phyloP scores from a whole-genome alignment of 495 filamentous ascomycete species.

The Recurvomyces mirabilis region DNA sequence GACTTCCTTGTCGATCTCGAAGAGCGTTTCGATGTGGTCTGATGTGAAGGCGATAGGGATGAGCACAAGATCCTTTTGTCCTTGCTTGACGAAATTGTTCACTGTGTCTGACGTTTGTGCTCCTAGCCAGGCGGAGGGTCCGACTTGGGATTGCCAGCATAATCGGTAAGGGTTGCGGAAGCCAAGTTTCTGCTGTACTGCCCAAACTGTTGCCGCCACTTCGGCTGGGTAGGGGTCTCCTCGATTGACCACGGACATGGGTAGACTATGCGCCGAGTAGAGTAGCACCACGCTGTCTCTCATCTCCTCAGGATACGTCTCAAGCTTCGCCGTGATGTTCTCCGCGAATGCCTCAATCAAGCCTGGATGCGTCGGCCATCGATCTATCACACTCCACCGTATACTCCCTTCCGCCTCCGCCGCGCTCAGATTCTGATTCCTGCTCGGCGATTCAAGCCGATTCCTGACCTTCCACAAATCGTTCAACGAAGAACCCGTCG shows the following conservation, averaged over 20 bases:
- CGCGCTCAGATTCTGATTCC: conserved; percentile 22
- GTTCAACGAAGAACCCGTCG: conserved; percentile 90
- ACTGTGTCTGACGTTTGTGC: conserved; percentile 87
- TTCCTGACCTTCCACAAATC: conserved; percentile 96
- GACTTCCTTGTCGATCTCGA: conserved; percentile 89
- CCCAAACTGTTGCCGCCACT: conserved; percentile 92
- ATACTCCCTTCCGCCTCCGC: conserved; percentile 54
- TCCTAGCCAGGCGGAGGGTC: conserved; percentile 88
- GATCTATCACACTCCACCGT: conserved; percentile 94
- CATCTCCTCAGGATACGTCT: conserved; percentile 69
- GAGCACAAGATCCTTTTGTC: conserved; percentile 78
- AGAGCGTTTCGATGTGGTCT: conserved; percentile 96
- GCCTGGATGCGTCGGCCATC: conserved; percentile 87
- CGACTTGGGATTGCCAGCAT: conserved; percentile 97
- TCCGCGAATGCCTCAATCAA: conserved; percentile 82
- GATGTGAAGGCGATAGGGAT: conserved; percentile 97
- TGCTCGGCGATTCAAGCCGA: conserved; percentile 53
- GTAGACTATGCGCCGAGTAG: conserved; percentile 90
- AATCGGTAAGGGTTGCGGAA: conserved; percentile 83
- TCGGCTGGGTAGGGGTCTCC: conserved; percentile 95
- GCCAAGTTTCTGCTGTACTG: conserved; percentile 82
- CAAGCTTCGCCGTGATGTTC: conserved; percentile 75
- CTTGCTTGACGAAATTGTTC: conserved; percentile 76
- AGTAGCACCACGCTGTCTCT: conserved; percentile 71
- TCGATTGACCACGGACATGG: conserved; percentile 93